Evolutionary conservation across 176 grass and related monocot genomes (phyloP).

Genomic region (Hyparrhenia diplandra): DNA sequence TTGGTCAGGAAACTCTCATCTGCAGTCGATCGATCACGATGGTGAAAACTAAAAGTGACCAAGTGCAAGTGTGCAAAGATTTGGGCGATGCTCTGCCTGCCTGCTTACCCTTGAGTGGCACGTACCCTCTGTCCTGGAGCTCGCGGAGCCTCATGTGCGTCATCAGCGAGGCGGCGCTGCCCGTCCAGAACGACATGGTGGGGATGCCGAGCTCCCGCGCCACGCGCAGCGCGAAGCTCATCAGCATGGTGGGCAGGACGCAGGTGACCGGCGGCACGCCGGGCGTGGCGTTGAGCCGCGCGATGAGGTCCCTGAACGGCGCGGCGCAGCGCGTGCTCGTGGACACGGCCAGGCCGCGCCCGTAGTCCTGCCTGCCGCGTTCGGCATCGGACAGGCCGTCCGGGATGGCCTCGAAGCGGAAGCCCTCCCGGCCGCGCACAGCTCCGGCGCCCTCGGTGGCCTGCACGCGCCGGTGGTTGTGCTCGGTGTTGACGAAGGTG

Average conservation of each 20-base stretch:
- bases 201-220: not conserved
- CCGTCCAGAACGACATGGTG: not conserved
- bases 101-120: not conserved
- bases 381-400: not conserved
- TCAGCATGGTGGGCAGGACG: not conserved
- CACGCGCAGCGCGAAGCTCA: not conserved
- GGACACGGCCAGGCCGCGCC: not conserved
- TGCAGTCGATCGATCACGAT: not conserved
- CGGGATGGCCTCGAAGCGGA: slow-evolving; percentile 10
- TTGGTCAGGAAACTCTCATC: not conserved
- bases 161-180: not conserved
- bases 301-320: not conserved
- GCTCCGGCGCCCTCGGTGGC: not conserved
- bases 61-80: no score
- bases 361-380: not conserved
- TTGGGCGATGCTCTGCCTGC: no score
- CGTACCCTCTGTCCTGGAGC: not conserved
- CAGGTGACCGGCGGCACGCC: not conserved
- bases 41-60: no score
- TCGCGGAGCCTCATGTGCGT: not conserved
- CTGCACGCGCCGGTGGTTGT: slow-evolving; percentile 38
- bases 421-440: not conserved
- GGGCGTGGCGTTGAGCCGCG: not conserved
- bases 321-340: not conserved
- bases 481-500: slow-evolving; percentile 58